These are phyloP conservation scores for Phylloporus rhodoxanthus DNA, from an alignment of 768 basidiomycete genomes.

Conservation along the genomic window DNA sequence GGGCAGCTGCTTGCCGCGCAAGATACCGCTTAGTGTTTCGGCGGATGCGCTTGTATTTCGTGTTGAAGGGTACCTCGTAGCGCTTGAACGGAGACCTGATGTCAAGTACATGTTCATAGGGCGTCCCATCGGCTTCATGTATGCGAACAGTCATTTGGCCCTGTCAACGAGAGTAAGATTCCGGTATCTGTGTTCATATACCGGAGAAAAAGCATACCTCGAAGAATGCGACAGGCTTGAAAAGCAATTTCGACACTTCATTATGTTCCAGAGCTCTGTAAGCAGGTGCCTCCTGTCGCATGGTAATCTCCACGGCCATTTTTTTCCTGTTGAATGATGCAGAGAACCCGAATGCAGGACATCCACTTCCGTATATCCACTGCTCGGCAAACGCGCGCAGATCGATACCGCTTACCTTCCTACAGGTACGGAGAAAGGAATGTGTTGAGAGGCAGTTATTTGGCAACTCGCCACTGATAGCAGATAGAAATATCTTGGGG, in stretches of 20 bases:
- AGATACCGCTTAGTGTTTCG: slow-evolving; percentile 94
- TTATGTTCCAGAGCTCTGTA: slow-evolving; percentile 58
- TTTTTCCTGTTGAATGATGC: slow-evolving; percentile 96
- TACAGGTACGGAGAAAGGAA: slow-evolving; percentile 82
- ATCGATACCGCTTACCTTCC: slow-evolving; percentile 92
- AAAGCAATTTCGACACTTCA: slow-evolving; percentile 56
- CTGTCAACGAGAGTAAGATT: slow-evolving; percentile 32
- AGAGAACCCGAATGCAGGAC: slow-evolving; percentile 83
- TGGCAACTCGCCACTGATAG: slow-evolving; percentile 83
- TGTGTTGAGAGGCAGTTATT: slow-evolving; percentile 86
- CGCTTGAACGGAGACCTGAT: slow-evolving; percentile 82
- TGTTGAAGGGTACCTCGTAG: slow-evolving; percentile 98
- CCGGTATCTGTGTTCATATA: background rate
- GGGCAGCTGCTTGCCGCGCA: slow-evolving; percentile 86
- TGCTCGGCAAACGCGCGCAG: slow-evolving; percentile 91
- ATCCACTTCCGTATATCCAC: slow-evolving; percentile 98
- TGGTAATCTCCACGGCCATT: slow-evolving; percentile 95
- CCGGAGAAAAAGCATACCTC: slow-evolving; percentile 48
- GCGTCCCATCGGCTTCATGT: slow-evolving; percentile 98
- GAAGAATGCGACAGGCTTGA: slow-evolving; percentile 86
- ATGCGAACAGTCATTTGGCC: slow-evolving; percentile 99
- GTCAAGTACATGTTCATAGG: slow-evolving; percentile 96
- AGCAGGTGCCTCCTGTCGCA: slow-evolving; percentile 85
- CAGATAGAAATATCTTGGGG: slow-evolving; percentile 91
- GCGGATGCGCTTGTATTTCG: slow-evolving; percentile 94